Base-by-base conservation (phyloP, 441 rosid species). In the Dalechampia spathulata region DNA sequence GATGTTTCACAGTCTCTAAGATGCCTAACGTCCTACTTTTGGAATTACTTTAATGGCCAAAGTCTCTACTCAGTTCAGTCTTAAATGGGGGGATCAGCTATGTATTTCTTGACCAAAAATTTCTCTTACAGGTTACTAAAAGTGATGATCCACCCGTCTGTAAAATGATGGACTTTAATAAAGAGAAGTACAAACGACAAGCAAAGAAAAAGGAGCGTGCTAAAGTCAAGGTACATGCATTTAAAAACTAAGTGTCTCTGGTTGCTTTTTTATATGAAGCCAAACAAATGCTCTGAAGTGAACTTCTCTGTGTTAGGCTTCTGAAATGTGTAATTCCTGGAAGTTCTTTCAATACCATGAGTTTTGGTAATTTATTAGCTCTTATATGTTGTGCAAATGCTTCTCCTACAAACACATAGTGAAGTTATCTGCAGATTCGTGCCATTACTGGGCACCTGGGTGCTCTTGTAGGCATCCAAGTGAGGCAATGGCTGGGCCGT, bases 121-220 rank as follows among this genome's bases (percentile, higher is more conserved):
- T 13, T 50, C 11, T 28, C 17, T 38, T 14, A 10, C 22, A 86
- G 93, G 93, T 85, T 56, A 69, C 77, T 36, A 63, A 70, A 56
- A 45, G 37, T n/a, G 75, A 62, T 6, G 40, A 70, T 53, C 94
- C 90, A 20, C 87, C 90, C 27, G 90, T 83, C 48, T 83, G 87
- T 72, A 86, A 72, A 69, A 65, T 86, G 15, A 71, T 83, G 84
- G 78, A 86, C 77, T 86, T 52, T 52, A 56, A 75, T 63, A 64
- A 21, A 59, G 76, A 72, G 65, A 63, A 38, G 65, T 81, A 77
- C 61, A 39, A 58, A 34, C 65, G 46, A 63, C 67, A 65, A 26
- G 6, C 41, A 47, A 60, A 49, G 62, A 78, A 72, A 39, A 85
- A 86, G 69, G 87, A 74, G 4, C 82, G 79, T 49, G 74, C 69